Conservation (phyloP, 768 basidiomycete genomes). For the Hortiboletus flavorubellus region DNA sequence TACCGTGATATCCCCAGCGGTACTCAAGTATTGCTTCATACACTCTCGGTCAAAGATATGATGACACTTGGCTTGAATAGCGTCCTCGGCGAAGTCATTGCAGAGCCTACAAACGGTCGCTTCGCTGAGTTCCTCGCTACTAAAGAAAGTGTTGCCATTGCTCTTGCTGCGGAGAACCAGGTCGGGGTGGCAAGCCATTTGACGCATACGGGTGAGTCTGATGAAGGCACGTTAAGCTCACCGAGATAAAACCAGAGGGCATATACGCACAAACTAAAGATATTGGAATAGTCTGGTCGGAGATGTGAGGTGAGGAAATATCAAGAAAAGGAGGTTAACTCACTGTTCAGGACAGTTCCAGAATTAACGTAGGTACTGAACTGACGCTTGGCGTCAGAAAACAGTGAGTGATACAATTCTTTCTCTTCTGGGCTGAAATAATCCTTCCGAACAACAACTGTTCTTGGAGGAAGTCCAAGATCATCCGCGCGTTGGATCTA, state of each 20-base stretch:
- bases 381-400: conserved; percentile 88
- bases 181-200: conserved; percentile 95
- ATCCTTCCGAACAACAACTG: conserved; percentile 82
- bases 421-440: conserved; percentile 97
- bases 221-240: conserved; percentile 18
- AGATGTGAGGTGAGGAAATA: conserved; percentile 3
- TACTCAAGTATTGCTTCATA: conserved; percentile 87
- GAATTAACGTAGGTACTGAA: conserved; percentile 88
- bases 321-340: conserved; percentile 29
- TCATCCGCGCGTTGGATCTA: conserved; percentile 95
- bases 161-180: conserved; percentile 86
- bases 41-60: conserved; percentile 97
- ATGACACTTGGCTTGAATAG: conserved; percentile 88
- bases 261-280: conserved; percentile 66
- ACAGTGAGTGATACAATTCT: conserved; percentile 87
- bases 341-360: conserved; percentile 91
- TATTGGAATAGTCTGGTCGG: conserved; percentile 77
- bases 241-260: background rate
- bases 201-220: conserved; percentile 91
- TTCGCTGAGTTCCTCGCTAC: conserved; percentile 58
- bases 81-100: conserved; percentile 95
- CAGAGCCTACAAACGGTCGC: conserved; percentile 92
- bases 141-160: conserved; percentile 59
- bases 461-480: conserved; percentile 90
- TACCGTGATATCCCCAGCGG: conserved; percentile 62